Evolutionary conservation across 345 rosid species (phyloP).

Genomic region (Citrus medica): DNA sequence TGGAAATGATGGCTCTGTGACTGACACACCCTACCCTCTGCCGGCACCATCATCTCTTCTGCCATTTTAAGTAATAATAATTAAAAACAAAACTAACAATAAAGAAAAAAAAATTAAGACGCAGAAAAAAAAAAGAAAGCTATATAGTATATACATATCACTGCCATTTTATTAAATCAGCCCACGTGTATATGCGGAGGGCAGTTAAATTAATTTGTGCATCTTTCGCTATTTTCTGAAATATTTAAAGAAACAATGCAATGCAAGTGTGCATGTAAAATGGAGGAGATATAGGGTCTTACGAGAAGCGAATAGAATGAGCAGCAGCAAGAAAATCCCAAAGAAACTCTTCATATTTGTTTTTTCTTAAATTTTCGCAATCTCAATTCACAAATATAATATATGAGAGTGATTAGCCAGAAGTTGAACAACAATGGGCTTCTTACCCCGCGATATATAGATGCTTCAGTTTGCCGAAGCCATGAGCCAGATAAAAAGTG

Average conservation of each 20-base stretch:
- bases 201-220: too few relatives aligned
- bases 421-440: background rate
- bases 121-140: too few relatives aligned
- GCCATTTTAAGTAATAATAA: background rate
- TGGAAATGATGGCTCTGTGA: slow-evolving; percentile 1
- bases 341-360: slow-evolving; percentile 1
- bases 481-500: too few relatives aligned
- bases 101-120: background rate
- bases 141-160: too few relatives aligned
- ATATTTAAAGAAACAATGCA: background rate
- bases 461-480: too few relatives aligned
- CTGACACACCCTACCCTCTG: background rate
- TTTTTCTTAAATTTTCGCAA: too few relatives aligned
- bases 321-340: slow-evolving; percentile 30
- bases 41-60: background rate
- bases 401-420: background rate
- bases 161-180: too few relatives aligned
- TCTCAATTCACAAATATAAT: too few relatives aligned
- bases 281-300: background rate
- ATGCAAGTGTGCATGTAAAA: background rate
- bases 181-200: too few relatives aligned
- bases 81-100: too few relatives aligned
- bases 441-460: background rate
- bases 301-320: slow-evolving; percentile 34
- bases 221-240: too few relatives aligned